Conservation (phyloP, 305 asterid genomes). For the Stenogyne calaminthoides region DNA sequence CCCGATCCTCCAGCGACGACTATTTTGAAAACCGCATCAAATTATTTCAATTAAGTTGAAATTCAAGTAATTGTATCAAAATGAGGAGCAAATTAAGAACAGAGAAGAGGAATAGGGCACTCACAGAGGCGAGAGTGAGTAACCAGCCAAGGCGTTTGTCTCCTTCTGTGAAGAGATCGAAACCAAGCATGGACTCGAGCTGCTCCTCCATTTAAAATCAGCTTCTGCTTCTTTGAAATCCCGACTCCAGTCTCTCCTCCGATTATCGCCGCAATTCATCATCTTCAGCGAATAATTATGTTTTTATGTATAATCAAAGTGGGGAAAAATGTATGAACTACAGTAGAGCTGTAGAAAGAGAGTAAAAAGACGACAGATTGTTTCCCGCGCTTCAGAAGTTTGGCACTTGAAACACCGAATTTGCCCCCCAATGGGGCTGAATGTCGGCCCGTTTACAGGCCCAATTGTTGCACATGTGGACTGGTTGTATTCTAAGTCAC, state of each 20-base stretch:
- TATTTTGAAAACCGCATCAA: conserved; percentile 27
- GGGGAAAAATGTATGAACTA: too few species aligned
- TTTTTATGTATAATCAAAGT: background rate
- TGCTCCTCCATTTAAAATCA: conserved; percentile 85
- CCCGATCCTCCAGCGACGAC: conserved; percentile 98
- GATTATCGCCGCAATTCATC: conserved; percentile 67
- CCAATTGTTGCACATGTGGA: too few species aligned
- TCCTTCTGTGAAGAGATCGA: conserved; percentile 79
- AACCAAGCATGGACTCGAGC: conserved; percentile 88
- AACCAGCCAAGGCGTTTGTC: conserved; percentile 99
- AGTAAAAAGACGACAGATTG: too few species aligned
- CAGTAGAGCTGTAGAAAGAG: too few species aligned
- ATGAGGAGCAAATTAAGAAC: background rate
- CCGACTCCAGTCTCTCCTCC: conserved; percentile 64
- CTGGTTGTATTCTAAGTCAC: too few species aligned
- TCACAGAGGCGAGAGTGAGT: conserved; percentile 83
- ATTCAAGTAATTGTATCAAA: conserved; percentile 16
- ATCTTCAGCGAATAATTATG: conserved; percentile 30
- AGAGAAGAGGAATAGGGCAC: conserved; percentile 26
- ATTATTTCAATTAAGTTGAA: background rate
- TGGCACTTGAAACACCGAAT: too few species aligned
- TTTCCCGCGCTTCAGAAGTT: too few species aligned
- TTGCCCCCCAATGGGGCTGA: too few species aligned
- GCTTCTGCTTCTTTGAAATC: conserved; percentile 94
- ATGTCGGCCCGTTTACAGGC: too few species aligned